phyloP scores from a whole-genome alignment of 306 rosid species.

The Fragaria iinumae region DNA sequence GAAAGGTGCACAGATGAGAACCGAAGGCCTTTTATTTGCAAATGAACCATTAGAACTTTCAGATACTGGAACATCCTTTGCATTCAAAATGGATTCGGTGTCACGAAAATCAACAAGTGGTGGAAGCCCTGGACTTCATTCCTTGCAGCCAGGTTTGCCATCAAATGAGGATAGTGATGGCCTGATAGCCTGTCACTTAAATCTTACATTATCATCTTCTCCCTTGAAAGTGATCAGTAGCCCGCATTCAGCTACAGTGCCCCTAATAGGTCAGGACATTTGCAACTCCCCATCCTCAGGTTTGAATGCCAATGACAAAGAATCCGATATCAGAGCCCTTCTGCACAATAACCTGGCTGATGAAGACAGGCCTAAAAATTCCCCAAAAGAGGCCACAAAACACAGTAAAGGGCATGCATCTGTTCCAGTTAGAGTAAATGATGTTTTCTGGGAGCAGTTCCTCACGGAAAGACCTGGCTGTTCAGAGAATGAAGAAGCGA shows the following conservation, averaged over 20 bases:
- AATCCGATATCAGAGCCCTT: constrained; percentile 47
- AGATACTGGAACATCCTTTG: constrained; percentile 87
- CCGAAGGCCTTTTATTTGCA: constrained; percentile 48
- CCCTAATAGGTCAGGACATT: constrained; percentile 56
- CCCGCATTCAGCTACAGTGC: constrained; percentile 50
- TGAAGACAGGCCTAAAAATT: constrained; percentile 38
- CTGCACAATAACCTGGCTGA: constrained; percentile 30
- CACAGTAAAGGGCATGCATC: constrained; percentile 47
- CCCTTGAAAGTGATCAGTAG: constrained; percentile 50
- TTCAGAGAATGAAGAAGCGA: constrained; percentile 88
- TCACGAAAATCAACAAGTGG: constrained; percentile 39
- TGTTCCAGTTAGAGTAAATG: constrained; percentile 74
- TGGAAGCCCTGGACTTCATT: constrained; percentile 50
- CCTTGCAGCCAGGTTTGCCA: constrained; percentile 53
- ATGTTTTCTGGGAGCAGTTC: constrained; percentile 95
- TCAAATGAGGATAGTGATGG: constrained; percentile 78
- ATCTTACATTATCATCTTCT: constrained; percentile 80
- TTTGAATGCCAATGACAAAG: constrained; percentile 41
- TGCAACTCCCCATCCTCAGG: constrained; percentile 52
- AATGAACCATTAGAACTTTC: constrained; percentile 81
- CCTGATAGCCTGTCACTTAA: constrained; percentile 79
- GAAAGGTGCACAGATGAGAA: constrained; percentile 48
- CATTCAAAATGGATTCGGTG: constrained; percentile 69
- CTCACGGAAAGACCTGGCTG: constrained; percentile 97
- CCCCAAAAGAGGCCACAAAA: constrained; percentile 46